Conservation (phyloP, 164 flowering plant genomes). For the Magnolia changhungtana region DNA sequence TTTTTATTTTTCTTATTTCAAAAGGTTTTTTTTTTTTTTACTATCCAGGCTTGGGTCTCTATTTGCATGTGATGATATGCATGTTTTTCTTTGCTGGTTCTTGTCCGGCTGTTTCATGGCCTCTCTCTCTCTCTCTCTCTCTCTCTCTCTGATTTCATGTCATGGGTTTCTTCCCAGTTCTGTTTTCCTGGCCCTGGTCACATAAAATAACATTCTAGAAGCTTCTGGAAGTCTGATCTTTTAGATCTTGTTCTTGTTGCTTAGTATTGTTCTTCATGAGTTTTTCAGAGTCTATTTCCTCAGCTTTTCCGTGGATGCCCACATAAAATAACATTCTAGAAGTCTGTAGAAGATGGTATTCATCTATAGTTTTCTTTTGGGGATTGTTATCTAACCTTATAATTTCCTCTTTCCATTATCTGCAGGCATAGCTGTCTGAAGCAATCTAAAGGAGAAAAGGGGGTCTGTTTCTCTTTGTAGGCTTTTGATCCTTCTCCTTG, state of each 20-base stretch:
- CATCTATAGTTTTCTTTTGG: background rate
- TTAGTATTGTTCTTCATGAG: background rate
- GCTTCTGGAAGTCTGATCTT: conserved; percentile 18
- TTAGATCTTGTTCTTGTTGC: background rate
- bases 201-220: conserved; percentile 62
- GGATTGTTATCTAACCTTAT: background rate
- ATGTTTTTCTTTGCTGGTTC: background rate
- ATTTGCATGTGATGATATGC: background rate
- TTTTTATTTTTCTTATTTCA: too few relatives aligned
- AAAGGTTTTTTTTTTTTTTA: too few relatives aligned
- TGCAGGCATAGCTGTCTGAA: conserved; percentile 4
- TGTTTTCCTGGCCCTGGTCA: conserved; percentile 18
- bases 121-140: background rate
- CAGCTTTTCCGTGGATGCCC: conserved; percentile 12
- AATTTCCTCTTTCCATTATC: conserved; percentile 17
- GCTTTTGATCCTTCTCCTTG: background rate
- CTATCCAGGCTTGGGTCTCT: too few relatives aligned
- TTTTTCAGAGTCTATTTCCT: background rate
- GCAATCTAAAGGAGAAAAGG: background rate
- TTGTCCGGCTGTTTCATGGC: background rate
- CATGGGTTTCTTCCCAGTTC: background rate
- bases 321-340: conserved; percentile 62
- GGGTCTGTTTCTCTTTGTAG: background rate
- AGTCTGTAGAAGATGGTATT: conserved; percentile 2
- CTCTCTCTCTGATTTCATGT: background rate